These are phyloP conservation scores for Penicillium robsamsonii DNA, from an alignment of 495 filamentous ascomycete species.

Conservation along the genomic window DNA sequence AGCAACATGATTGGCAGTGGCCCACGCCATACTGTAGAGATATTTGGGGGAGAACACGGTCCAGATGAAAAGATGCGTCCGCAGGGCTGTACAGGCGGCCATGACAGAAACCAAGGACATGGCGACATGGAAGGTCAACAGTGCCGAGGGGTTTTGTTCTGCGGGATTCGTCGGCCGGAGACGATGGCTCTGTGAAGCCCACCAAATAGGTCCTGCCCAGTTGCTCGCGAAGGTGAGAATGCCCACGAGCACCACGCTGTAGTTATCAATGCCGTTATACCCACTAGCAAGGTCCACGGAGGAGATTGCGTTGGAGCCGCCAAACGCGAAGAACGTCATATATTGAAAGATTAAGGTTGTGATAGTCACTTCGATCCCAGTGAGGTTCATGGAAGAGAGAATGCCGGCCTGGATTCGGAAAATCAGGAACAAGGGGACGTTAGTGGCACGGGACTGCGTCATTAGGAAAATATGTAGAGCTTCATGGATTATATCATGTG, in stretches of 20 bases:
- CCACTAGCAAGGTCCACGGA: slow-evolving; percentile 79
- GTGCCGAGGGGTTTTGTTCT: slow-evolving; percentile 46
- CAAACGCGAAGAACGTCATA: slow-evolving; percentile 84
- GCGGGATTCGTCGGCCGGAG: slow-evolving; percentile 43
- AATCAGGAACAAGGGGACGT: slow-evolving; percentile 78
- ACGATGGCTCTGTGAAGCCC: slow-evolving; percentile 60
- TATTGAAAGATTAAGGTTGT: slow-evolving; percentile 68
- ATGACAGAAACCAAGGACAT: slow-evolving; percentile 68
- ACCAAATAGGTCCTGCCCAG: slow-evolving; percentile 91
- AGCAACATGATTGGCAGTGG: slow-evolving; percentile 70
- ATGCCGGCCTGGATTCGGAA: slow-evolving; percentile 59
- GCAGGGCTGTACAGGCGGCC: slow-evolving; percentile 78
- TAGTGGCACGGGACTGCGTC: slow-evolving; percentile 79
- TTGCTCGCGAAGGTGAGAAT: slow-evolving; percentile 82
- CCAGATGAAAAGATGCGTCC: slow-evolving; percentile 97
- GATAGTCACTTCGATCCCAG: slow-evolving; percentile 55
- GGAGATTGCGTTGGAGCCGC: slow-evolving; percentile 88
- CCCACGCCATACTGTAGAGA: slow-evolving; percentile 87
- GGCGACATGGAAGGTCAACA: slow-evolving; percentile 66
- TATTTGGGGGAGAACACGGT: slow-evolving; percentile 98
- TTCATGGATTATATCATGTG: slow-evolving; percentile 52
- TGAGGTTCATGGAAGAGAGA: slow-evolving; percentile 48
- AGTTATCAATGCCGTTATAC: slow-evolving; percentile 76
- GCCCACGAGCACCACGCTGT: slow-evolving; percentile 66
- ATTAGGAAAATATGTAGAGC: slow-evolving; percentile 75